These are phyloP conservation scores for Calonectria pauciramosa DNA, from an alignment of 2,329 filamentous ascomycete species.

Conservation along the genomic window DNA sequence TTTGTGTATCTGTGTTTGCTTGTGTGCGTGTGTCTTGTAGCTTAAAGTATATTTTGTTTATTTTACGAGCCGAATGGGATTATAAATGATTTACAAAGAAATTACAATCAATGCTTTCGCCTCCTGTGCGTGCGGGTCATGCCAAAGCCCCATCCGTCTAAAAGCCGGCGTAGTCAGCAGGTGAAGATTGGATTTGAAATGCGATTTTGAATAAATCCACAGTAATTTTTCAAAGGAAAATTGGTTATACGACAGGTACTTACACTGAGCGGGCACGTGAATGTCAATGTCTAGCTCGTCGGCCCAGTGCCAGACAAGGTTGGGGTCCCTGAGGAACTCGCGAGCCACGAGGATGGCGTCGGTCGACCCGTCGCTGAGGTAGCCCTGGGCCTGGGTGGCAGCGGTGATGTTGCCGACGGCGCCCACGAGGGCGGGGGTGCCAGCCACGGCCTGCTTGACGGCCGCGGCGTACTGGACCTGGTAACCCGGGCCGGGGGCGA, in stretches of 20 bases:
- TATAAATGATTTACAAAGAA: neutral
- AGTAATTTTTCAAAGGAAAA: neutral
- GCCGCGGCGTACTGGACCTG: constrained; percentile 77
- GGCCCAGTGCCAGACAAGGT: constrained; percentile 66
- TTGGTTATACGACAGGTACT: too few species aligned
- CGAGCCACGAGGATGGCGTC: constrained; percentile 64
- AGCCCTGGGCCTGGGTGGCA: constrained; percentile 59
- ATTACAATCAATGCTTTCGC: constrained; percentile 32
- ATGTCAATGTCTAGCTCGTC: constrained; percentile 64
- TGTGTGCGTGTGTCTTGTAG: neutral
- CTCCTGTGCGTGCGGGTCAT: constrained; percentile 44
- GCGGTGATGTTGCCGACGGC: constrained; percentile 61
- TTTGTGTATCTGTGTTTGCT: neutral
- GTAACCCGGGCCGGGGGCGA: constrained; percentile 73
- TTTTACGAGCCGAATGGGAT: neutral
- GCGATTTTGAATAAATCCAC: neutral
- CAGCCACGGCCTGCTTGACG: constrained; percentile 76
- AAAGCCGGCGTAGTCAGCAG: constrained; percentile 5
- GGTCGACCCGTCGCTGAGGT: constrained; percentile 58
- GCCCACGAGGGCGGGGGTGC: constrained; percentile 57
- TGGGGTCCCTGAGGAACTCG: constrained; percentile 68
- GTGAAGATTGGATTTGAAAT: neutral
- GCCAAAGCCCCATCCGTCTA: constrained; percentile 44
- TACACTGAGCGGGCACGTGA: constrained; percentile 55
- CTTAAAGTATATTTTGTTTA: neutral